Evolutionary conservation across 768 basidiomycete species (phyloP).

Genomic region (Phylloporus sp.): DNA sequence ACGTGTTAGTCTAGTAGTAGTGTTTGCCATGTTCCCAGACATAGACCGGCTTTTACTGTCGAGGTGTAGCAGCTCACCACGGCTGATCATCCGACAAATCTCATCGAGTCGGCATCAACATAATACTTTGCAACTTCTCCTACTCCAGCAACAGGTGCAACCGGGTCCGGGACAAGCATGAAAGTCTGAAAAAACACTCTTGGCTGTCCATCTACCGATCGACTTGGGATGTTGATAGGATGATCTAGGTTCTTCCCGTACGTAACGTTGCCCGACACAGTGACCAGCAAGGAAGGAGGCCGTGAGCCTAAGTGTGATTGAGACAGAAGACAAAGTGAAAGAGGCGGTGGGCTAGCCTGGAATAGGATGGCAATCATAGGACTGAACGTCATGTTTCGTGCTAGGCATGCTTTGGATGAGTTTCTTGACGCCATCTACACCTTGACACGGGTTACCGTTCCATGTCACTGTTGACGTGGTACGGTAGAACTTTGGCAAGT

Average conservation of each 20-base stretch:
- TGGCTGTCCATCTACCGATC: slow-evolving; percentile 68
- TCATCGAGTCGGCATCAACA: slow-evolving; percentile 69
- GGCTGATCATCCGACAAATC: slow-evolving; percentile 66
- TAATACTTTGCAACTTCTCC: slow-evolving; percentile 82
- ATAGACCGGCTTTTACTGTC: no score
- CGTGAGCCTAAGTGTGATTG: slow-evolving; percentile 50
- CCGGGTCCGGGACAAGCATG: slow-evolving; percentile 73
- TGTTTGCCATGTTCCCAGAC: no score
- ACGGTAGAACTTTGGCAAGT: slow-evolving; percentile 80
- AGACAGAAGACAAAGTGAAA: slow-evolving; percentile 6
- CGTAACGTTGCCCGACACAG: slow-evolving; percentile 74
- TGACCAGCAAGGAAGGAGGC: slow-evolving; percentile 73
- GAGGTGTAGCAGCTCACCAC: background rate
- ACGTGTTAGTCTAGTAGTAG: slow-evolving; percentile 1
- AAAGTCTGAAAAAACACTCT: slow-evolving; percentile 87
- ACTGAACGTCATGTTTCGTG: slow-evolving; percentile 81
- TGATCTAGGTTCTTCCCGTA: slow-evolving; percentile 63
- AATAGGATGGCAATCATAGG: slow-evolving; percentile 87
- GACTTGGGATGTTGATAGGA: slow-evolving; percentile 42
- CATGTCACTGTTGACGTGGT: slow-evolving; percentile 70
- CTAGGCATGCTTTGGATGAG: slow-evolving; percentile 69
- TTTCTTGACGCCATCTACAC: slow-evolving; percentile 60
- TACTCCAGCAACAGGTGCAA: slow-evolving; percentile 54
- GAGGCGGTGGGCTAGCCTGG: slow-evolving; percentile 47
- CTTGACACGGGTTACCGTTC: slow-evolving; percentile 81